Evolutionary conservation across 2,329 filamentous ascomycete species (phyloP), one percentile per base, ranked within the genome.

Genomic region (Fusarium succisae): DNA sequence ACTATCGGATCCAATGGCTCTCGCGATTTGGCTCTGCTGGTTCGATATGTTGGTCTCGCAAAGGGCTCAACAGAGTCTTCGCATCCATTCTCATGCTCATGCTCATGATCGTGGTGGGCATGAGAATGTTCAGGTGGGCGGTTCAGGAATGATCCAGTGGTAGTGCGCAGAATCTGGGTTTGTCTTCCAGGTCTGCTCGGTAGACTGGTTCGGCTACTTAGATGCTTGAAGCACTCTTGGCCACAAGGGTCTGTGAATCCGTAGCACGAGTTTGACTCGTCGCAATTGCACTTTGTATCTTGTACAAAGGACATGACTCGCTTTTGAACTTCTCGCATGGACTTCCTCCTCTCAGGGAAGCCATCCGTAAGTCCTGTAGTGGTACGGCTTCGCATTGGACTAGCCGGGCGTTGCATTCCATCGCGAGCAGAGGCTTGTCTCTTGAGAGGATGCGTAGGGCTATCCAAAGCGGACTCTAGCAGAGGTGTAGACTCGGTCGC

Each of bases 221-320:
- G 47, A 69, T 91, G 89, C 73, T 90, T 91, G 80, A 90, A 91
- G 80, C 90, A 92, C 78, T 90, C 89, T 78, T 91, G 89, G 4
- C 90, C 90, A 70, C 90, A 92, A 2, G 90, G 90, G 74, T 92
- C 91, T 4, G 89, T 86, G 78, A 90, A 92, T 63, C 91, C 91
- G 75, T 85, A 92, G 78, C 90, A 92, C 4, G 88, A 87, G 1
- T 90, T 90, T 24, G 81, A 80, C 73, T 89, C 87, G 69, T 92
- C 90, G 74, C 90, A 92, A 75, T 91, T 89, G 39, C 85, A 77
- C 79, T 92, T 92, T 28, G 87, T 90, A 76, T 92, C 90, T 78
- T 88, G 90, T 69, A 92, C 88, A 79, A 92, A 92, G 50, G 90
- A 92, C 80, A 91, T 81, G 44, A 92, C 87, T 28, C 88, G 84